Percentiles rank a stretch among this genome's conserved stretches.
phyloP scores from a whole-genome alignment of 202 grass and related monocot species.

The Zoysia matrella region DNA sequence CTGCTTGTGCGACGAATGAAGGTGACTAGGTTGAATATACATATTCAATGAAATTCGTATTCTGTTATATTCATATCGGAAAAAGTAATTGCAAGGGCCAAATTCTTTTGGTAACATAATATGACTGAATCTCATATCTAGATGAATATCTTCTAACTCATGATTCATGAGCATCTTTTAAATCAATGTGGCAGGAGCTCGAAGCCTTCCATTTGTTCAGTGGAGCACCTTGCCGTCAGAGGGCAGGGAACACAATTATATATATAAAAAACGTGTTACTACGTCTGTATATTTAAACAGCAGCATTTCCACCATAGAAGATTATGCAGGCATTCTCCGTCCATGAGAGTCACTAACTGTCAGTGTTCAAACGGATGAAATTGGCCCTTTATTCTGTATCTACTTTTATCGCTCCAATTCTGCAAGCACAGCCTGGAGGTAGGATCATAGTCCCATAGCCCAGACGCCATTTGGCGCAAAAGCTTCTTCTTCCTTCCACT shows the following conservation, averaged over 20 bases:
- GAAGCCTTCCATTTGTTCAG: neutral
- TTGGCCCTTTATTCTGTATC: neutral
- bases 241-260: neutral
- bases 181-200: neutral
- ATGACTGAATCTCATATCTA: neutral
- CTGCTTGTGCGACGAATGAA: neutral
- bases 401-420: slow-evolving; percentile 48
- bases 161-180: neutral
- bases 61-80: neutral
- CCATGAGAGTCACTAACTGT: slow-evolving; percentile 4
- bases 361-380: neutral
- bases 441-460: slow-evolving; percentile 87
- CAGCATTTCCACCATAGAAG: neutral
- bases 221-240: neutral
- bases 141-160: neutral
- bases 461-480: slow-evolving; percentile 60
- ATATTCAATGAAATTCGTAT: neutral
- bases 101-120: neutral
- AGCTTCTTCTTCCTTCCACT: slow-evolving; percentile 76
- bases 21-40: neutral
- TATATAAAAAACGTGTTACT: neutral
- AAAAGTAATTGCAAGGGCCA: neutral
- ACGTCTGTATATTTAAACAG: neutral
- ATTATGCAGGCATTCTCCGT: neutral
- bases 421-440: slow-evolving; percentile 68